These are phyloP conservation scores for Suaeda aralocaspica DNA, from an alignment of 148 eudicot species.

Conservation along the genomic window DNA sequence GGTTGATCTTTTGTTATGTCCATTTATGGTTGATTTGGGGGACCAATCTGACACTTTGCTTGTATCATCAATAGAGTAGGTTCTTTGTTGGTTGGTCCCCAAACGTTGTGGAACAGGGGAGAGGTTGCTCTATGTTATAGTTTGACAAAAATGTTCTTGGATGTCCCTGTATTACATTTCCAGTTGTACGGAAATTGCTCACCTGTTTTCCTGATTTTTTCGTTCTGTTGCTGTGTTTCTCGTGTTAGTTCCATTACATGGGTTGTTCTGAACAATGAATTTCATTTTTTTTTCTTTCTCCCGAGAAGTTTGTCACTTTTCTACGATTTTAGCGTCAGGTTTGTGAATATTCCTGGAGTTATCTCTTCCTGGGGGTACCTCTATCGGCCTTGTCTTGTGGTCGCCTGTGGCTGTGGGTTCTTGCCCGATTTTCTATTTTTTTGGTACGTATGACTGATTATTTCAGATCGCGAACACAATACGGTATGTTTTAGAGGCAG, in stretches of 20 bases:
- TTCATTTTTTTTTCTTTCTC: too few species aligned
- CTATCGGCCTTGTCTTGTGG: too few species aligned
- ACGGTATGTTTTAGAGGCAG: not conserved
- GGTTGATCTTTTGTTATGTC: slow-evolving; percentile 29
- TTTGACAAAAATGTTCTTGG: slow-evolving; percentile 8
- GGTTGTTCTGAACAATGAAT: too few species aligned
- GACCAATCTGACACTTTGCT: not conserved
- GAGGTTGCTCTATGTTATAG: not conserved
- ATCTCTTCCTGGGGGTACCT: too few species aligned
- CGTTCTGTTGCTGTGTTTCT: not conserved
- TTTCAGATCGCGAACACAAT: not conserved
- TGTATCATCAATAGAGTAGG: slow-evolving; percentile 14
- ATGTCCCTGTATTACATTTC: not conserved
- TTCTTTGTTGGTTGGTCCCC: slow-evolving; percentile 3
- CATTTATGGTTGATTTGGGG: not conserved
- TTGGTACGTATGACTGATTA: too few species aligned
- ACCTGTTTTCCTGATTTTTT: not conserved
- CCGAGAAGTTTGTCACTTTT: too few species aligned
- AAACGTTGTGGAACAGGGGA: not conserved
- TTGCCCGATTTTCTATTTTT: too few species aligned
- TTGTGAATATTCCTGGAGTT: too few species aligned
- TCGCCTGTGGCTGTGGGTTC: too few species aligned
- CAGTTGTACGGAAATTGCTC: not conserved
- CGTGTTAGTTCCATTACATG: too few species aligned
- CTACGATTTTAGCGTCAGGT: too few species aligned